Base-by-base conservation (phyloP, 495 filamentous ascomycete species). In the Xylaria palmicola region DNA sequence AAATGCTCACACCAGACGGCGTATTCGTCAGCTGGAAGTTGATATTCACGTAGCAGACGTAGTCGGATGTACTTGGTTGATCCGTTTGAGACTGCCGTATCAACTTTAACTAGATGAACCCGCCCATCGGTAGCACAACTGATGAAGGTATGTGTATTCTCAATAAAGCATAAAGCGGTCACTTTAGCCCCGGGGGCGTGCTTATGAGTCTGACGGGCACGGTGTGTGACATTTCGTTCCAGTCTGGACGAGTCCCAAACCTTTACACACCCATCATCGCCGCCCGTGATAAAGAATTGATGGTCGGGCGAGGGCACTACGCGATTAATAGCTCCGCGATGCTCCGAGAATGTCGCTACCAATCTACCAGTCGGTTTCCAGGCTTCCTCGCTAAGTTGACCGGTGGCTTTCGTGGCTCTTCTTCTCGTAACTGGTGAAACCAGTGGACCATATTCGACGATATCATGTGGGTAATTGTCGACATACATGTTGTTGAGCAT, bases 1-100 rank as follows among this genome's bases (percentile, higher is more conserved):
- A 89, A 96, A 71, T 98, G 93, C 69, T 97, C 92, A 57, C 90
- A 82, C 92, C 93, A 97, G 3, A 97, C 82, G 0, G 91, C 92
- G 70, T 89, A 87, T 70, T 97, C 92, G 50, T 76, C 81, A 36
- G 75, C 71, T 0, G 86, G 86, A 8, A 98, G 82, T 60, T 92
- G 88, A 75, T 92, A 92, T 62, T 92, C 87, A 15, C 93, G 86
- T 45, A 97, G 78, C 4, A 88, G 70, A 39, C 85, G 84, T 17
- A 92, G 81, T 61, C 89, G 92, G 30, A 89, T 87, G 68, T 97
- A 98, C 51, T 89, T 88, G 34, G 81, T 80, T 20, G 79, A 84
- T 12, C 75, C 77, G 27, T 77, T 81, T 40, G 79, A 75, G 19
- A 85, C 78, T 13, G 84, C 77, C 54, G 90, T 90, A 59, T 96